Evolutionary conservation across 2,329 filamentous ascomycete genomes (phyloP), one percentile per base, ranked within the genome.

Genomic region (Fusarium succisae): DNA sequence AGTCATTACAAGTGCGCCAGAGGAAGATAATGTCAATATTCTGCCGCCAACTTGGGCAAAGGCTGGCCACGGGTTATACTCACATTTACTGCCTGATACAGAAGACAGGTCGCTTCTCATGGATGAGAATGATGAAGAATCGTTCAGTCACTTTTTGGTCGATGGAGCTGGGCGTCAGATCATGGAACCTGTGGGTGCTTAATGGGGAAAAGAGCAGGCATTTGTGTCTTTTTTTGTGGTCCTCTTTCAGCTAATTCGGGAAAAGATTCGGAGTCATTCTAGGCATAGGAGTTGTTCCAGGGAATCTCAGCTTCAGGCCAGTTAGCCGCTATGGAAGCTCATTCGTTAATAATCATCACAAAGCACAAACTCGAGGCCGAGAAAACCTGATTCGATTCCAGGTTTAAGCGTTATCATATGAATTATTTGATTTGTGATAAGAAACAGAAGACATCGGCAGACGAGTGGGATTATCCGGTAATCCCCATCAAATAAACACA

Each of bases 111-210:
- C 60, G 10, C 78, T 83, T 35, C 74, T 86, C 24, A 64, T 79
- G 35, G 84, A 85, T 53, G 79, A 82, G 9, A 82, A 84, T 28
- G 84, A 85, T 43, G 83, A 83, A 54, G 83, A 84, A 54, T 80
- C 83, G 1, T 86, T 86, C 54, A 85, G 83, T 48, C 83, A 85
- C 59, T 86, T 86, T 70, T 77, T 82, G 66, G 82, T 86, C 14
- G 82, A 85, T 43, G 71, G 66, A 26, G 70, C 79, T 26, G 83
- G 83, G n/a, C 82, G 80, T 67, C 81, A 83, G 55, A 80, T 83
- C 26, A 70, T 80, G 48, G 75, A 82, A 26, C 72, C 80, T 18
- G 72, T 80, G 24, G 79, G 77, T 61, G 77, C 74, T 38, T 81
- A 45, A 77, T 63, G 30, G 43, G 37, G 37, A 22, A 62, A 24